Base-by-base conservation (phyloP, 306 rosid genomes). In the Lathyrus aphaca region DNA sequence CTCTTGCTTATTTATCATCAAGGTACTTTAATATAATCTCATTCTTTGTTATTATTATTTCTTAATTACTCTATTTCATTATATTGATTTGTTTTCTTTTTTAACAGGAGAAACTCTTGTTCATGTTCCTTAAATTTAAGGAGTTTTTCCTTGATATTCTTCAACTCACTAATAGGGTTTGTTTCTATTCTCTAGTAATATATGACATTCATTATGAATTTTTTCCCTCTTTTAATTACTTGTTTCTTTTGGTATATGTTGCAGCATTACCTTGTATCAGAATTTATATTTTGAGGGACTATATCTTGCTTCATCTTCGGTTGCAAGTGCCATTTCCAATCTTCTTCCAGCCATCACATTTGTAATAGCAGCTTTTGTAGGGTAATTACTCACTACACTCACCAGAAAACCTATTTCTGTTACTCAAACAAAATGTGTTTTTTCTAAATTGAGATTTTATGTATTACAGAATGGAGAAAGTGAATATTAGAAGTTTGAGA, bases 261-360 rank as follows among this genome's bases (percentile, higher is more conserved):
- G n/a, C 69, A 88, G 86, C 3, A 64, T 84, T 9, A 75, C 87
- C 0, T 25, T 77, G 65, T 73, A 69, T 50, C 91, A 86, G 75
- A 86, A 80, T 46, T 27, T 71, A 0, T 76, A 32, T 60, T 84
- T 64, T 42, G 85, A 82, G 68, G 95, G 89, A 7, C 37, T 88
- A 19, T 82, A 78, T 66, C 74, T 88, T 39, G 51, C 77, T 6
- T 76, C 87, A 10, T 68, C 91, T 14, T 75, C 91, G 6, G 50
- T 78, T 6, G 82, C 83, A 39, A 84, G 72, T 55, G 91, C 91
- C n/a, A 79, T 82, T 77, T 10, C 43, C 19, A 88, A 88, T 84
- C 80, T 84, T 67, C 17, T 80, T 37, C 95, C 89, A 12, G 91
- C 86, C 1, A 18, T 88, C 77, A 88, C 95, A 4, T 84, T 88